Evolutionary conservation across 176 grass and related monocot genomes (phyloP), one percentile per base, ranked within the genome.

Genomic region (Luzula sylvatica): DNA sequence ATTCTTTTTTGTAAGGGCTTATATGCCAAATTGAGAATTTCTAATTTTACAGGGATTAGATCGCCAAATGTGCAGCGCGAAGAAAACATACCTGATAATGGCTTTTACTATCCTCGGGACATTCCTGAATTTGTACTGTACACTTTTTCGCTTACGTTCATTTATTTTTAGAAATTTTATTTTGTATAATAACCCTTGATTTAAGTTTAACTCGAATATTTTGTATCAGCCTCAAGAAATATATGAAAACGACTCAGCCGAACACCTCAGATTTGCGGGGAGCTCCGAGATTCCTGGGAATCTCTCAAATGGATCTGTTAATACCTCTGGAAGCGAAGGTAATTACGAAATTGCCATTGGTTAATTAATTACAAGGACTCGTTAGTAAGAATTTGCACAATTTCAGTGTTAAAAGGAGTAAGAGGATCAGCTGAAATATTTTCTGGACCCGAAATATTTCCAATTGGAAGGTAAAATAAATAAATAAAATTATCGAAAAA

Each of bases 301-400:
- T 49, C 70, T 80, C 70, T 30, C 63, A 28, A 65, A 53, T 14
- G 54, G 44, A 56, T 50, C 28, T 73, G 83, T 60, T 64, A 84
- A 61, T 53, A 88, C 80, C 75, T 73, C 89, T 12, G 61, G 73
- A 69, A 95, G 76, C 75, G 54, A 70, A 50, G 90, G 90, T 96
- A 77, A 22, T 72, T 76, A 46, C 43, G 32, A 65, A 8, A 78
- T 12, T 35, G 39, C 8, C 26, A 48, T 22, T n/a, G 21, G 24
- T 14, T 28, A 52, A 46, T 13, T 64, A 56, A 45, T 18, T 41
- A 4, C 46, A n/a, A n/a, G n/a, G n/a, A 42, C 20, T 43, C 26
- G 38, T 60, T 60, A 21, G 15, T 42, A 43, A 38, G 50, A 56
- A 16, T 11, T 14, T 11, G 26, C 40, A 15, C 11, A 42, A 43